Evolutionary conservation across 2,329 filamentous ascomycete species (phyloP).

Genomic region (Fusarium irregulare): DNA sequence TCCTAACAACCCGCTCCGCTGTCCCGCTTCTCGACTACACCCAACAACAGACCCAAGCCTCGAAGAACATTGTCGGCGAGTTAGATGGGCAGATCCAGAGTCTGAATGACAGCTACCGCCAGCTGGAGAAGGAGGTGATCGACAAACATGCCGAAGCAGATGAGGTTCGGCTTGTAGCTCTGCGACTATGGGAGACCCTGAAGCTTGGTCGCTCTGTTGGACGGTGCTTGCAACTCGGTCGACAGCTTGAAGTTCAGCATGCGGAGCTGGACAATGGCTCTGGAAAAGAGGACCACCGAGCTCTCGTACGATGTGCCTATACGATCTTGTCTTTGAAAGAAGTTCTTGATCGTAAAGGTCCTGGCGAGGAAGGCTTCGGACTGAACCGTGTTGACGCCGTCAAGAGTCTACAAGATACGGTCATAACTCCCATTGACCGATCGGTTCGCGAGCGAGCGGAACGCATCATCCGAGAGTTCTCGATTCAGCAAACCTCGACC

Average conservation of each 20-base stretch:
- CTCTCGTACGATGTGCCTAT: slow-evolving; percentile 83
- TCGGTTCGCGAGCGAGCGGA: slow-evolving; percentile 79
- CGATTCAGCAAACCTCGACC: slow-evolving; percentile 68
- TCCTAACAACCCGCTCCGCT: slow-evolving; percentile 85
- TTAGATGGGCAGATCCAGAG: slow-evolving; percentile 83
- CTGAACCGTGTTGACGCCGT: slow-evolving; percentile 80
- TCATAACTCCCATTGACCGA: slow-evolving; percentile 78
- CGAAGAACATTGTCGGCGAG: slow-evolving; percentile 76
- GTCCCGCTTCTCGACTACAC: slow-evolving; percentile 85
- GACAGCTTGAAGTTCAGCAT: slow-evolving; percentile 89
- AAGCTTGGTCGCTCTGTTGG: slow-evolving; percentile 80
- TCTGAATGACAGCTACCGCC: slow-evolving; percentile 85
- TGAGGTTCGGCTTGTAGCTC: slow-evolving; percentile 80
- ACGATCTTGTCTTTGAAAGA: slow-evolving; percentile 81
- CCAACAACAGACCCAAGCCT: slow-evolving; percentile 77
- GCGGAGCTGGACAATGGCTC: slow-evolving; percentile 63
- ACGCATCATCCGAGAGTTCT: slow-evolving; percentile 85
- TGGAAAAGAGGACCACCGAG: slow-evolving; percentile 77
- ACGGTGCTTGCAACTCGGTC: slow-evolving; percentile 81
- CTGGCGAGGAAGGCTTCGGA: slow-evolving; percentile 80
- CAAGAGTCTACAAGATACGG: slow-evolving; percentile 73
- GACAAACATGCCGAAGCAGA: slow-evolving; percentile 88
- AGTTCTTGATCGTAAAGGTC: slow-evolving; percentile 73
- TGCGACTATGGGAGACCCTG: slow-evolving; percentile 83
- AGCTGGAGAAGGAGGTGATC: slow-evolving; percentile 87